These are phyloP conservation scores for Nepenthes mirabilis DNA, from an alignment of 148 eudicot species.

Conservation along the genomic window DNA sequence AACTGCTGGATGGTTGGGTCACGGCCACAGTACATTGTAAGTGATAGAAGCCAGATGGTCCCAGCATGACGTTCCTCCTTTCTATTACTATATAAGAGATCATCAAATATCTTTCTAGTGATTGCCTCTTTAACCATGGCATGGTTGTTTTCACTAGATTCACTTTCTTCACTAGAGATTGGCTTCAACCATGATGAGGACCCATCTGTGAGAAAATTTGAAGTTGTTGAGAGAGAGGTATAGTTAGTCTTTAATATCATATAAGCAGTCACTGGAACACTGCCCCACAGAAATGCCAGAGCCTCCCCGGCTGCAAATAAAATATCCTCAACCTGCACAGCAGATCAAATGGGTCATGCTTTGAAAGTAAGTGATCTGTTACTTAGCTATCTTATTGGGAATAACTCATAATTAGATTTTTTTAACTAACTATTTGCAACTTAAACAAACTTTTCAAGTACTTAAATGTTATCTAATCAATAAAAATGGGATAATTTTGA, in stretches of 20 bases:
- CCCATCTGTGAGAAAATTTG: constrained; percentile 64
- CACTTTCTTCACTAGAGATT: constrained; percentile 25
- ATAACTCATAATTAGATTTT: too few species aligned
- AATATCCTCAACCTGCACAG: constrained; percentile 77
- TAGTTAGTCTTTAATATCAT: constrained; percentile 75
- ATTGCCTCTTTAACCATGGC: constrained; percentile 50
- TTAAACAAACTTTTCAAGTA: too few species aligned
- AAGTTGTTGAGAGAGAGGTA: constrained; percentile 76
- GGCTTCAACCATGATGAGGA: constrained; percentile 38
- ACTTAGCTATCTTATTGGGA: too few species aligned
- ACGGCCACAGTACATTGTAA: constrained; percentile 86
- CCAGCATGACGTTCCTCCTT: constrained; percentile 98
- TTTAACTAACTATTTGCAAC: too few species aligned
- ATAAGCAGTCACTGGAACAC: constrained; percentile 89
- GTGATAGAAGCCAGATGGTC: constrained; percentile 84
- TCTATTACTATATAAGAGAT: constrained; percentile 67
- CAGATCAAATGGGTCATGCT: too few species aligned
- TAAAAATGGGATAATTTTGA: too few species aligned
- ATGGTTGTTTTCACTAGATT: constrained; percentile 32
- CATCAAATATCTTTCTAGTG: constrained; percentile 78
- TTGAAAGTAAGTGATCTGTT: too few species aligned
- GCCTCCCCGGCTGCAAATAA: constrained; percentile 98
- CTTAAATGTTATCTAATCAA: too few species aligned
- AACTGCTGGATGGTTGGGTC: constrained; percentile 60
- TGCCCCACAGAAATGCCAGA: constrained; percentile 88